Evolutionary conservation across 805 yeast species (phyloP).

Genomic region (Myxozyma vanderwaltii): DNA sequence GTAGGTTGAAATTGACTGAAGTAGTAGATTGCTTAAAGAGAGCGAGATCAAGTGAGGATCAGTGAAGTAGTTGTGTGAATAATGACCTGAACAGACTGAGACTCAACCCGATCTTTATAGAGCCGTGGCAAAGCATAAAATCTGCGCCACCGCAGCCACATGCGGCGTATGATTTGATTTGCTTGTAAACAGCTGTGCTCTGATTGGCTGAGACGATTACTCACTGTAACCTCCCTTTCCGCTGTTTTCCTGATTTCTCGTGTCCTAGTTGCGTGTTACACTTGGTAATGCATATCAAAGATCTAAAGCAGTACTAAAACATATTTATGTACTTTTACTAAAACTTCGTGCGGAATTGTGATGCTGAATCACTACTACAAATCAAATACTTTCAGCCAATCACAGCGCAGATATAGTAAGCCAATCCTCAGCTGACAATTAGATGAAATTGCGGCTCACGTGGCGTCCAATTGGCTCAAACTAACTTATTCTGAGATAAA

Average conservation of each 20-base stretch:
- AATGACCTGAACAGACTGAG: neutral
- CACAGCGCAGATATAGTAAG: constrained; percentile 2
- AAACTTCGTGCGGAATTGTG: too few relatives aligned
- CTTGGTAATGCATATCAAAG: too few relatives aligned
- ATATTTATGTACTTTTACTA: too few relatives aligned
- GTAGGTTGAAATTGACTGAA: constrained; percentile 1
- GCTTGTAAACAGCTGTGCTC: constrained; percentile 13
- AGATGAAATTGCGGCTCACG: neutral
- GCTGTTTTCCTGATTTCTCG: too few relatives aligned
- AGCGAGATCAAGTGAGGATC: neutral
- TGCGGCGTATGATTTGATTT: constrained; percentile 13
- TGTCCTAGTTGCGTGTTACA: too few relatives aligned
- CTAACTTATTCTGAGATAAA: too few relatives aligned
- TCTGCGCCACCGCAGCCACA: neutral
- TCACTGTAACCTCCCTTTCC: too few relatives aligned
- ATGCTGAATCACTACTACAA: too few relatives aligned
- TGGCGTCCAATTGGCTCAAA: neutral
- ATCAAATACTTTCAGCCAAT: neutral
- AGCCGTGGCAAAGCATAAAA: too few relatives aligned
- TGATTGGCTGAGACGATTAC: constrained; percentile 12
- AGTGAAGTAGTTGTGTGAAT: neutral
- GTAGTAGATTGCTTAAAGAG: neutral
- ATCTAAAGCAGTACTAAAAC: too few relatives aligned
- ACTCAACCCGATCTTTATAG: too few relatives aligned
- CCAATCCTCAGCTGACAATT: constrained; percentile 8